Evolutionary conservation across 2,329 filamentous ascomycete genomes (phyloP), one percentile per base, ranked within the genome.

Genomic region (Myriosclerotinia scirpicola): DNA sequence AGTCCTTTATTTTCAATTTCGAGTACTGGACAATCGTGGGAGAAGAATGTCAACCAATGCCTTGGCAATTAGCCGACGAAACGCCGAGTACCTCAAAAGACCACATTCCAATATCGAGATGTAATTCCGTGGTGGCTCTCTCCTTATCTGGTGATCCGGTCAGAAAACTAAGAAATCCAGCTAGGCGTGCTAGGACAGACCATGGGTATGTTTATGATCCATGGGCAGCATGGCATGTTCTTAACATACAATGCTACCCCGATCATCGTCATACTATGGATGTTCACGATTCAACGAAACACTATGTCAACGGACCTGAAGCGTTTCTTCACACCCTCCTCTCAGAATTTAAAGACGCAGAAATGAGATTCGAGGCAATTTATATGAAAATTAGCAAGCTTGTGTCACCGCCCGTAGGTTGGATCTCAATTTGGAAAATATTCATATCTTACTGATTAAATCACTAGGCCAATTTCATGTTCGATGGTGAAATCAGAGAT

Each of bases 1-100:
- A 83, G 8, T 84, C 82, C 9, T 87, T 88, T 74, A 82, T 87
- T 70, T 88, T 89, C 73, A 84, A 81, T 53, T 87, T 89, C 74
- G 87, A 88, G 70, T 89, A 88, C 73, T 88, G 87, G 72, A 88
- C 86, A 6, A 80, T 87, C 8, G 81, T 88, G 15, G 83, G 81
- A 1, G 80, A 84, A 5, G 82, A 81, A 5, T 81, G 85, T 52
- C 79, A 80, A 42, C 86, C 87, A 0, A 84, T 86, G 71, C 79
- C 83, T 7, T 89, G 86, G 85, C 87, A 89, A 72, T 77, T 80
- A 26, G 82, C 82, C 48, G 85, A 87, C 44, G 44, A n/a, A 17
- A 65, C 34, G 26, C 67, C n/a, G 58, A 70, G n/a, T 75, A 80
- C 75, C 76, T 64, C 72, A 20, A 73, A 78, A 66, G 75, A 84